These are phyloP conservation scores for Rhynchosporium graminicola DNA, from an alignment of 2,329 filamentous ascomycete genomes.

Conservation along the genomic window DNA sequence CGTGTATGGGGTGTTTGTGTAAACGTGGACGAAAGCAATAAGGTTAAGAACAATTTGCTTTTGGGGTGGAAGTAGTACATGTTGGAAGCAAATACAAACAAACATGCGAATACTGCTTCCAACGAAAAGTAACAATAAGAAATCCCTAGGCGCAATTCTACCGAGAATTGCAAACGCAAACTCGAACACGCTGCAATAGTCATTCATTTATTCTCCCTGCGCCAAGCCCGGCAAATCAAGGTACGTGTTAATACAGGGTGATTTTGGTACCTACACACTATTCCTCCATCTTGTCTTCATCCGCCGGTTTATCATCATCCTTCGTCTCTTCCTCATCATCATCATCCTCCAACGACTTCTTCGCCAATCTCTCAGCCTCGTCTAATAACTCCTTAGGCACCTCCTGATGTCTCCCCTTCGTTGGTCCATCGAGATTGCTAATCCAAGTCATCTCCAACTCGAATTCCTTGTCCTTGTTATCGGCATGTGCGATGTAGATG, in stretches of 20 bases:
- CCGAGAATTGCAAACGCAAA: neutral
- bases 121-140: no score
- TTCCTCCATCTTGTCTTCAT: slow-evolving; percentile 85
- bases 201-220: slow-evolving; percentile 15
- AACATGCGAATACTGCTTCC: no score
- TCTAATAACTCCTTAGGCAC: slow-evolving; percentile 88
- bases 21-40: no score
- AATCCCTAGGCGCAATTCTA: no score
- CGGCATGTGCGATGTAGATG: slow-evolving; percentile 96
- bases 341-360: slow-evolving; percentile 84
- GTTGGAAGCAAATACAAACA: no score
- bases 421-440: slow-evolving; percentile 79
- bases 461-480: slow-evolving; percentile 99
- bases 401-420: slow-evolving; percentile 88
- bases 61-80: no score
- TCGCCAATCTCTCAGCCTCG: slow-evolving; percentile 90
- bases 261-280: slow-evolving; percentile 48
- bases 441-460: slow-evolving; percentile 99
- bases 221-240: slow-evolving; percentile 14
- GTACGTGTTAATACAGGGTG: slow-evolving; percentile 39
- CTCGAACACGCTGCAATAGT: neutral
- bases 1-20: no score
- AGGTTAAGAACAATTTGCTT: no score
- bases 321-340: slow-evolving; percentile 78
- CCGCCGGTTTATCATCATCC: slow-evolving; percentile 57